These are phyloP conservation scores for Entomortierella beljakovae DNA, from an alignment of 192 early-diverging fungal genomes.

Conservation along the genomic window DNA sequence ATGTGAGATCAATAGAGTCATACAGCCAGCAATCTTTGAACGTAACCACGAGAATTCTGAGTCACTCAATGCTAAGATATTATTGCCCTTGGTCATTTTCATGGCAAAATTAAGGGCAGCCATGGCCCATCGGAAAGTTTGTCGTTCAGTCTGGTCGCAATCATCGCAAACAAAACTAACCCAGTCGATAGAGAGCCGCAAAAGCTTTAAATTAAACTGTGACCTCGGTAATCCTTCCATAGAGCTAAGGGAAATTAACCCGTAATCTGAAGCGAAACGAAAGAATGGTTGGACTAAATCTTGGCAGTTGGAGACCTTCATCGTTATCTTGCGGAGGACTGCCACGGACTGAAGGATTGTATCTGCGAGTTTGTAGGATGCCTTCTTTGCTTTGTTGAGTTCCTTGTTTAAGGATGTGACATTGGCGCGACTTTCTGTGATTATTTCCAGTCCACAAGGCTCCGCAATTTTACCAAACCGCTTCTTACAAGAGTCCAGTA, in stretches of 20 bases:
- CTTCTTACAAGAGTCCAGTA: conserved; percentile 57
- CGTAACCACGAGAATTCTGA: conserved; percentile 79
- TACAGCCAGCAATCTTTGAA: conserved; percentile 78
- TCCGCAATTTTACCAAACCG: conserved; percentile 64
- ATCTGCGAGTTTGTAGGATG: conserved; percentile 65
- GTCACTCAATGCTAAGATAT: conserved; percentile 75
- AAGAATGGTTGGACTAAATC: conserved; percentile 79
- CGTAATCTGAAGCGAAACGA: conserved; percentile 78
- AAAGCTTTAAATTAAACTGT: conserved; percentile 73
- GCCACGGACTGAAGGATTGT: conserved; percentile 65
- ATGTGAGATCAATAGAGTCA: conserved; percentile 84
- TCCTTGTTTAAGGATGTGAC: conserved; percentile 67
- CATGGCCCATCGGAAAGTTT: conserved; percentile 88
- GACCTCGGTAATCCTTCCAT: conserved; percentile 61
- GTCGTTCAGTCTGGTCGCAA: conserved; percentile 81
- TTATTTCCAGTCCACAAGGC: conserved; percentile 55
- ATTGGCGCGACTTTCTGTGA: conserved; percentile 69
- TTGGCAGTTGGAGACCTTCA: conserved; percentile 57
- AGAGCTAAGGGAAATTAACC: conserved; percentile 59
- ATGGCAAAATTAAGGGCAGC: conserved; percentile 87
- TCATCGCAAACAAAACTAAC: conserved; percentile 88
- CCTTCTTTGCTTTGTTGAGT: conserved; percentile 68
- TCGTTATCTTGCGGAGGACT: conserved; percentile 63
- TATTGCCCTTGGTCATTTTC: conserved; percentile 77
- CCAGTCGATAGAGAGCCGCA: conserved; percentile 87